phyloP scores from a whole-genome alignment of 192 early-diverging fungal genomes.

The Umbelopsis ramanniana region DNA sequence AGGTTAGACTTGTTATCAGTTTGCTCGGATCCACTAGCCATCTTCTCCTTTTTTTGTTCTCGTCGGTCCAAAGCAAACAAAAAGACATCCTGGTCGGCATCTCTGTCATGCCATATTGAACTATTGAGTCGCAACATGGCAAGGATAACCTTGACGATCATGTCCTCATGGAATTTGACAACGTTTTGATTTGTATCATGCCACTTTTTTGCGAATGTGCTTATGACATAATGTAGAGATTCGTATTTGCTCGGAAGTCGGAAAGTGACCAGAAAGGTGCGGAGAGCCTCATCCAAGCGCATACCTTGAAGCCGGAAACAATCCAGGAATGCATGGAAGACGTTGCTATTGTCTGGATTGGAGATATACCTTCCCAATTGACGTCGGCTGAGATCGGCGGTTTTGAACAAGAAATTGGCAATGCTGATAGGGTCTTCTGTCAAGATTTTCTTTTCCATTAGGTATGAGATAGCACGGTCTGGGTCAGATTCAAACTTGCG shows the following conservation, averaged over 20 bases:
- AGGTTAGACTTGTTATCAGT: not conserved
- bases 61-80: conserved; percentile 39
- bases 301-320: conserved; percentile 58
- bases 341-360: conserved; percentile 56
- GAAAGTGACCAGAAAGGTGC: conserved; percentile 58
- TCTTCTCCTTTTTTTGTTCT: conserved; percentile 24
- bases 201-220: conserved; percentile 68
- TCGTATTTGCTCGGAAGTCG: conserved; percentile 55
- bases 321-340: conserved; percentile 60
- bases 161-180: conserved; percentile 55
- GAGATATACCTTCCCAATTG: conserved; percentile 64
- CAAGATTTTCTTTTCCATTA: conserved; percentile 60
- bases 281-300: conserved; percentile 61
- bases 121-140: conserved; percentile 70
- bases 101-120: conserved; percentile 56
- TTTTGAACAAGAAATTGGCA: conserved; percentile 69
- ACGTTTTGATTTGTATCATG: conserved; percentile 63
- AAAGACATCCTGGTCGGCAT: conserved; percentile 42
- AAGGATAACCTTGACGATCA: conserved; percentile 62
- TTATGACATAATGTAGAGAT: conserved; percentile 55
- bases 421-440: conserved; percentile 62
- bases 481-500: conserved; percentile 64
- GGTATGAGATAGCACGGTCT: conserved; percentile 55
- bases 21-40: not conserved
- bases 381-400: conserved; percentile 58